Evolutionary conservation across 805 yeast species (phyloP).

Genomic region (Candida awuae): DNA sequence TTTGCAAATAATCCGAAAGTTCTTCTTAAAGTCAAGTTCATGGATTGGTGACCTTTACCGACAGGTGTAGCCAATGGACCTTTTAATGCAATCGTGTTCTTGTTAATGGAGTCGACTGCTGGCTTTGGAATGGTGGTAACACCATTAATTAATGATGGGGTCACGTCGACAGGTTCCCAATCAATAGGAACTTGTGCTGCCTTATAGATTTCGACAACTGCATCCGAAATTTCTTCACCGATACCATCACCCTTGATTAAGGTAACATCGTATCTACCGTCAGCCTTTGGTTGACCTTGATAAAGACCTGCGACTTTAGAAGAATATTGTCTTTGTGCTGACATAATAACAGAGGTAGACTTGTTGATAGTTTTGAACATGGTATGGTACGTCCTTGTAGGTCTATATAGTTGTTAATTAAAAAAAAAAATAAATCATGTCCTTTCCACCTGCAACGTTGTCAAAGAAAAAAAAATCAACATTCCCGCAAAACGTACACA

Average conservation of each 20-base stretch:
- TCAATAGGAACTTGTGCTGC: conserved; percentile 95
- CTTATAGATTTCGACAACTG: conserved; percentile 85
- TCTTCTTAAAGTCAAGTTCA: conserved; percentile 95
- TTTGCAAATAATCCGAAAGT: conserved; percentile 94
- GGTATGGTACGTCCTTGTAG: too few relatives aligned
- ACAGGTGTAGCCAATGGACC: conserved; percentile 99
- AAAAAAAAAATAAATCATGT: too few relatives aligned
- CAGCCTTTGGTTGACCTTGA: conserved; percentile 54
- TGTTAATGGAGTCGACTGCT: conserved; percentile 88
- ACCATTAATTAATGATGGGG: conserved; percentile 87
- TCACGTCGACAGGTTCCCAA: conserved; percentile 96
- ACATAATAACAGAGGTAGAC: conserved; percentile 6
- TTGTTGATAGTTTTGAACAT: conserved; percentile 8
- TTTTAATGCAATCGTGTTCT: conserved; percentile 89
- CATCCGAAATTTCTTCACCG: conserved; percentile 89
- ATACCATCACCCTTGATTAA: conserved; percentile 98
- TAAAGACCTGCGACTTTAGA: conserved; percentile 52
- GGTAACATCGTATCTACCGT: conserved; percentile 89
- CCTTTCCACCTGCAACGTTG: too few relatives aligned
- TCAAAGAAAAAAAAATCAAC: too few relatives aligned
- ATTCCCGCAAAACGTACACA: too few relatives aligned
- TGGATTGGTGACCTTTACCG: conserved; percentile 96
- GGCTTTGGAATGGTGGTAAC: conserved; percentile 87
- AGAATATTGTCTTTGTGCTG: conserved; percentile 25
- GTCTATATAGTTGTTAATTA: too few relatives aligned